These are phyloP conservation scores for Termitomyces sp. DNA, from an alignment of 768 basidiomycete species.

Conservation along the genomic window DNA sequence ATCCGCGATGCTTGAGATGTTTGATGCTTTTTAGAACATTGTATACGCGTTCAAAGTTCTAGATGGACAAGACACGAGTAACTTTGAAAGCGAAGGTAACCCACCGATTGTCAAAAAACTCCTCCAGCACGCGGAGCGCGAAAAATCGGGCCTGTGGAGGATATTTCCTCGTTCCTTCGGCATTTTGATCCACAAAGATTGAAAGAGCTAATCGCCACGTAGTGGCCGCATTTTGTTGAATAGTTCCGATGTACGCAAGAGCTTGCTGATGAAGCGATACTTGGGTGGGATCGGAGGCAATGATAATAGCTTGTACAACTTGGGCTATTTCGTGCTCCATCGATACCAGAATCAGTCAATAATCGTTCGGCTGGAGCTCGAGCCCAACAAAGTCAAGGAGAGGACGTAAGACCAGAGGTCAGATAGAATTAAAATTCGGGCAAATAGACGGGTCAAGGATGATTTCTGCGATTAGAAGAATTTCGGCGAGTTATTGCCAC, in stretches of 20 bases:
- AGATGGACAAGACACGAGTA: not conserved
- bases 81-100: constrained; percentile 20
- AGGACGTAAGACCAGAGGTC: constrained; percentile 2
- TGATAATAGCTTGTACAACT: constrained; percentile 78
- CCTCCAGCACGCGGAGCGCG: constrained; percentile 73
- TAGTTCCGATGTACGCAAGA: constrained; percentile 69
- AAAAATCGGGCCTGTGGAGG: constrained; percentile 73
- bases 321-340: constrained; percentile 78
- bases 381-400: not conserved
- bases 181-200: constrained; percentile 59
- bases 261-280: constrained; percentile 77
- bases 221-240: constrained; percentile 69
- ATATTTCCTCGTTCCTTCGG: constrained; percentile 62
- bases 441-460: constrained; percentile 16
- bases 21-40: not conserved
- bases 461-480: constrained; percentile 11
- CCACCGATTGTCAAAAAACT: constrained; percentile 79
- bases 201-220: constrained; percentile 80
- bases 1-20: not conserved
- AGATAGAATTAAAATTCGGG: constrained; percentile 15
- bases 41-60: not conserved
- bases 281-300: constrained; percentile 80
- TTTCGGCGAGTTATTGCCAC: constrained; percentile 13
- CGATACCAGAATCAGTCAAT: constrained; percentile 2
- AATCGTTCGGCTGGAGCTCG: not conserved